Base-by-base conservation (phyloP, 257 asterid genomes). In the Salvia hispanica region DNA sequence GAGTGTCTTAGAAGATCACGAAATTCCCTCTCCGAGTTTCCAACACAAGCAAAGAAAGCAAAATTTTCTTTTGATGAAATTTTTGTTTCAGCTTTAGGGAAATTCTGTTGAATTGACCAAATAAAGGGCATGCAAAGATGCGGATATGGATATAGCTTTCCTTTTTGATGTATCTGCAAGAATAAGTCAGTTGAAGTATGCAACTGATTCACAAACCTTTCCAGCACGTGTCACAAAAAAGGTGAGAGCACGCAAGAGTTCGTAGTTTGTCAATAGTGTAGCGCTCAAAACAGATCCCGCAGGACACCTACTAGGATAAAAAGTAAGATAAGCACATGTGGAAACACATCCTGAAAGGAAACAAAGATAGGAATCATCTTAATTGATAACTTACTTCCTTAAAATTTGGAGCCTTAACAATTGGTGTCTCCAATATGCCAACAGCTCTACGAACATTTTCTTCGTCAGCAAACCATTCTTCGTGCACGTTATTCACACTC, bases 401-500 rank as follows among this genome's bases (percentile, higher is more conserved):
- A 47, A 46, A 71, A 70, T 66, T 64, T 47, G 79, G 68, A 66
- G 66, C 64, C 67, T 69, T 80, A 68, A 81, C 73, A 71, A 70
- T 66, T 16, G 87, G 87, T 54, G 79, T 82, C 72, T 92, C 96
- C 80, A 92, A 72, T 65, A 92, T 70, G 36, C 99, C 99, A 45
- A 84, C 92, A 72, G 87, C 85, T 71, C 74, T 80, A 51, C 96
- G 95, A 42, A 89, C 96, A 48, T 79, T 76, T 71, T 88, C 95
- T 77, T 92, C 98, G 34, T 87, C 86, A 18, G 92, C 87, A 77
- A 92, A 92, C 98, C 98, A 92, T 76, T 78, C 88, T 66, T 92
- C 98, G 25, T 92, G 95, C 66, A 92, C 98, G 67, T 85, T 77
- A 79, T 78, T 92, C 73, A 85, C 95, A 77, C 86, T 87, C 98